Base-by-base conservation (phyloP, 2,329 filamentous ascomycete genomes). In the Aspergillus transmontanensis region DNA sequence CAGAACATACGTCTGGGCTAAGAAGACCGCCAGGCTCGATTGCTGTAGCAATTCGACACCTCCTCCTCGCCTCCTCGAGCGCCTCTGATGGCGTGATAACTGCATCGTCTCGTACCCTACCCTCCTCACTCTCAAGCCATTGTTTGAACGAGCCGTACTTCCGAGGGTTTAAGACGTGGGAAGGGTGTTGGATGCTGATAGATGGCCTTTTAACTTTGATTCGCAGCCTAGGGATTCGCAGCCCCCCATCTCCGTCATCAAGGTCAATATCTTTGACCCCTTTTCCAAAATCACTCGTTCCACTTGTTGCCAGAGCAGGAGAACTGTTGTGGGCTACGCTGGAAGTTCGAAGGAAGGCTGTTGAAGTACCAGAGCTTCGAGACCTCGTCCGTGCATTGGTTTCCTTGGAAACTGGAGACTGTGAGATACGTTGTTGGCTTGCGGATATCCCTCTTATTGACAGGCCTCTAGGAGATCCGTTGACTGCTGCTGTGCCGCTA, bases 1-100 rank as follows among this genome's bases (percentile, higher is more conserved):
- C 80, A 2, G 89, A 89, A 73, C 91, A 94, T 64, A 85, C 84
- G 64, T 88, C 87, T 59, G 84, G 81, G 57, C 90, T 93, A 32
- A 97, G 83, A 4, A 93, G 75, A 2, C 93, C 92, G 19, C 93
- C 94, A 6, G 89, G 86, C 71, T 91, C 84, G 4, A 88, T 87
- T 66, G 93, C 94, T 55, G 88, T 81, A 68, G 93, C 87, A 32
- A 97, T 87, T 36, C 87, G 86, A 61, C 87, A 68, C 21, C 95
- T 86, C n/a, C 88, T 79, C 19, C 80, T 79, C 1, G 92, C 93
- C 77, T 97, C 93, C 59, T 85, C 84, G 51, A 80, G 75, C 2
- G 89, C 89, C 72, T 86, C 83, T 59, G 90, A 87, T 12, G 87
- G 82, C 1, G 88, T 89, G 48, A 76, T 60, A 16, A 77, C 66